A percentile compares a stretch with the other conserved stretches of the same genome.
Conservation (phyloP, 345 rosid species). For the Populus simonii region DNA sequence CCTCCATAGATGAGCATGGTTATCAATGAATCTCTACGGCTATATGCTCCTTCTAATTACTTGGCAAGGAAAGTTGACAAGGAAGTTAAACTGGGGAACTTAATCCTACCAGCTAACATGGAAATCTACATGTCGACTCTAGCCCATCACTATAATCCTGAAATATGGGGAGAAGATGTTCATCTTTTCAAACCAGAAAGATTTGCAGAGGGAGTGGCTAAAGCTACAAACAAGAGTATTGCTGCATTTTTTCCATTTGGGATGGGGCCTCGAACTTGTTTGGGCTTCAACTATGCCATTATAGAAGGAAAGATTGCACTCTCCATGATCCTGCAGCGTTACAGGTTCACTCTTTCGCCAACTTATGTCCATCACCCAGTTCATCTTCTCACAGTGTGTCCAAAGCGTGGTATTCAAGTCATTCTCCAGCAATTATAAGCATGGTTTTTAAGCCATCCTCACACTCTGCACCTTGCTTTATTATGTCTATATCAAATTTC, state of each 20-base stretch:
- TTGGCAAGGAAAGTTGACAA: conserved; percentile 8
- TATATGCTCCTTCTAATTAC: conserved; percentile 32
- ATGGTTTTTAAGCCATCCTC: neutral
- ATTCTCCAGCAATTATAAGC: conserved; percentile 22
- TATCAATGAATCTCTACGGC: conserved; percentile 31
- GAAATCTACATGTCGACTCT: neutral
- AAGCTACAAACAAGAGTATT: conserved; percentile 31
- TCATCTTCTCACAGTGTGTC: conserved; percentile 12
- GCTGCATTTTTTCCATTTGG: conserved; percentile 38
- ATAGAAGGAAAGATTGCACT: conserved; percentile 36
- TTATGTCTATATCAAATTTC: no score
- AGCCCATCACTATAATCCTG: conserved; percentile 31
- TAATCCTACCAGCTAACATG: conserved; percentile 23
- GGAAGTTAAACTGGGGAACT: conserved; percentile 26
- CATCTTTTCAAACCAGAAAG: conserved; percentile 27
- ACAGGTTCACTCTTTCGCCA: conserved; percentile 34
- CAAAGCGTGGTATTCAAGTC: conserved; percentile 40
- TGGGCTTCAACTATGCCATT: conserved; percentile 33
- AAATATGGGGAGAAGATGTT: conserved; percentile 37
- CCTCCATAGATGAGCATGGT: conserved; percentile 30
- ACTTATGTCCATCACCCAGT: conserved; percentile 35
- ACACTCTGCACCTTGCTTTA: neutral
- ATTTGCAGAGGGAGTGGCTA: conserved; percentile 34
- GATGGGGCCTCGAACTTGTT: conserved; percentile 40
- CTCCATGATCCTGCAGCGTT: conserved; percentile 39